Evolutionary conservation across 768 basidiomycete genomes (phyloP).

Genomic region (Phlebiopsis flavidoalba): DNA sequence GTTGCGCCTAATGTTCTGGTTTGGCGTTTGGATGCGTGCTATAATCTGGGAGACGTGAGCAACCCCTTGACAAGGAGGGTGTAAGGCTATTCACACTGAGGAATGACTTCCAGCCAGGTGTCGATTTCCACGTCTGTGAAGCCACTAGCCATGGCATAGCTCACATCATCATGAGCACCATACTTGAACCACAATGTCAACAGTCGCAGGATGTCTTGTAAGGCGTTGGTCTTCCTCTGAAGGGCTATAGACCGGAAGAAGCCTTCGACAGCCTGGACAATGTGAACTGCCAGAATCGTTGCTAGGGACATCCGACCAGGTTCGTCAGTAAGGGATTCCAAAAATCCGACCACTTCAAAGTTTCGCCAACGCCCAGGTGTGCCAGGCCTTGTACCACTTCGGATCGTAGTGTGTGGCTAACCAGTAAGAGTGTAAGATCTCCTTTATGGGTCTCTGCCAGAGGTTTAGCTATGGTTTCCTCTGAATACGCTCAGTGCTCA

Average conservation of each 20-base stretch:
- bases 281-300: slow-evolving; percentile 68
- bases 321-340: slow-evolving; percentile 63
- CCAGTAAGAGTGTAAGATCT: slow-evolving; percentile 80
- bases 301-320: slow-evolving; percentile 52
- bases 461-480: not conserved
- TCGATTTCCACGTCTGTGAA: slow-evolving; percentile 90
- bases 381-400: slow-evolving; percentile 99
- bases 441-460: slow-evolving; percentile 65
- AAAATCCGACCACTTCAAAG: slow-evolving; percentile 83
- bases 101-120: slow-evolving; percentile 98
- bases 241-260: slow-evolving; percentile 95
- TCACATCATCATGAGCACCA: slow-evolving; percentile 86
- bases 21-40: slow-evolving; percentile 95
- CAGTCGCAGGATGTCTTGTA: slow-evolving; percentile 91
- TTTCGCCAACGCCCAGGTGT: slow-evolving; percentile 97
- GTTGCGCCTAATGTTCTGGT: slow-evolving; percentile 77
- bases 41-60: slow-evolving; percentile 62
- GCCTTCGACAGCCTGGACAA: slow-evolving; percentile 90
- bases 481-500: slow-evolving; percentile 32
- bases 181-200: slow-evolving; percentile 98
- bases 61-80: not conserved
- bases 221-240: slow-evolving; percentile 72
- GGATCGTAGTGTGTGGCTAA: slow-evolving; percentile 89
- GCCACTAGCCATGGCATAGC: slow-evolving; percentile 80
- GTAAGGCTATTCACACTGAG: slow-evolving; percentile 62